These are phyloP conservation scores for Musa acuminata DNA, from an alignment of 176 grass and related monocot genomes.

Conservation along the genomic window DNA sequence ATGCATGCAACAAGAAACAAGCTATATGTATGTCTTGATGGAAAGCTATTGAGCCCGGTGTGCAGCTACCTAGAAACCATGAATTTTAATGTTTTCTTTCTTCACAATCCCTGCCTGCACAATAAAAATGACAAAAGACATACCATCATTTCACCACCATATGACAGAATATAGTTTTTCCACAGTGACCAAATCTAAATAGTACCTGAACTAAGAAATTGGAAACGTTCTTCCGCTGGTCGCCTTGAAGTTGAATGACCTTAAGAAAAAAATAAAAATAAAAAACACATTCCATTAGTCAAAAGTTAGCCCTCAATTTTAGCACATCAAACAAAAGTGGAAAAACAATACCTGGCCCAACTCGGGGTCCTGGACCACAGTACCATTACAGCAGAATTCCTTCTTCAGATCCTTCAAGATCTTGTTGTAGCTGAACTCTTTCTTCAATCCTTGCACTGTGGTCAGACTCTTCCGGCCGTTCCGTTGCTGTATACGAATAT, in stretches of 20 bases:
- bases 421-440: conserved; percentile 69
- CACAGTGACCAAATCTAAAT: neutral
- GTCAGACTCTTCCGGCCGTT: conserved; percentile 78
- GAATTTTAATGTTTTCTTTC: conserved; percentile 72
- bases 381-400: conserved; percentile 83
- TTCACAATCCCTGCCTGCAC: conserved; percentile 55
- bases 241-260: conserved; percentile 73
- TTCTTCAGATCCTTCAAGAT: conserved; percentile 86
- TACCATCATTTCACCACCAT: neutral
- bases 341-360: conserved; percentile 42
- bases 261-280: neutral
- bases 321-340: neutral
- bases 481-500: conserved; percentile 77
- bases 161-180: neutral
- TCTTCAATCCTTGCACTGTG: conserved; percentile 62
- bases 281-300: neutral
- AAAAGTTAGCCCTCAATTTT: neutral
- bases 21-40: conserved; percentile 1
- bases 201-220: conserved; percentile 67
- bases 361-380: conserved; percentile 60
- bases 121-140: neutral
- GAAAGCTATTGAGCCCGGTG: conserved; percentile 9
- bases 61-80: conserved; percentile 44
- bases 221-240: conserved; percentile 73
- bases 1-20: neutral